phyloP scores from a whole-genome alignment of 805 yeast genomes.

The Barnettozyma vustinii region DNA sequence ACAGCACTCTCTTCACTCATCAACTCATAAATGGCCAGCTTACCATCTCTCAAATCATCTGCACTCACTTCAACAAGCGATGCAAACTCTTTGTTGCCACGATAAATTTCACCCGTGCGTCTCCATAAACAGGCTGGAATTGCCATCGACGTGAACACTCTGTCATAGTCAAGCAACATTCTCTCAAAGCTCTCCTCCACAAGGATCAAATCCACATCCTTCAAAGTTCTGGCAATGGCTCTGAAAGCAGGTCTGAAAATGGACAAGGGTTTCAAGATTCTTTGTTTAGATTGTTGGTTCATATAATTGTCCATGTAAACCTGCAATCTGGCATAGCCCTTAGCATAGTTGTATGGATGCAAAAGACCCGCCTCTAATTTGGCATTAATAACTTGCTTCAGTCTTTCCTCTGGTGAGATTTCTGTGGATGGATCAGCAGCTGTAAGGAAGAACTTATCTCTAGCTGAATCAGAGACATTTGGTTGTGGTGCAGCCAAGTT shows the following conservation, averaged over 20 bases:
- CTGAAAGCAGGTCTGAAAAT: constrained; percentile 89
- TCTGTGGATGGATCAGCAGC: constrained; percentile 97
- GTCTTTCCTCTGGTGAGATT: constrained; percentile 86
- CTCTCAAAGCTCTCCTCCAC: constrained; percentile 94
- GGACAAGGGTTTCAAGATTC: constrained; percentile 80
- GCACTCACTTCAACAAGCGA: constrained; percentile 83
- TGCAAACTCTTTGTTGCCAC: constrained; percentile 96
- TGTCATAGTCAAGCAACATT: constrained; percentile 86
- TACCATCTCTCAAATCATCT: constrained; percentile 89
- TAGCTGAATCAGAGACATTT: constrained; percentile 57
- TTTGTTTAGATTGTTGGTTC: constrained; percentile 75
- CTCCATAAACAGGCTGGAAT: constrained; percentile 97
- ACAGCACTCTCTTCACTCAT: constrained; percentile 96
- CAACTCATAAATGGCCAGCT: constrained; percentile 83
- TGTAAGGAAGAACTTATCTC: constrained; percentile 88
- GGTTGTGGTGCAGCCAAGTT: background rate
- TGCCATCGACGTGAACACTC: constrained; percentile 96
- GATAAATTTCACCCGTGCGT: constrained; percentile 90
- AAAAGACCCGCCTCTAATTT: constrained; percentile 89
- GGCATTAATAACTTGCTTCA: constrained; percentile 91
- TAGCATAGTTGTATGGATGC: constrained; percentile 90
- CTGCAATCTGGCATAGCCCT: constrained; percentile 87
- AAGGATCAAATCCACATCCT: constrained; percentile 83
- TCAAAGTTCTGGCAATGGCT: constrained; percentile 84
- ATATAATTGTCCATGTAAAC: constrained; percentile 89